Conservation (phyloP, 345 rosid genomes). For the Sisymbrium altissimum region DNA sequence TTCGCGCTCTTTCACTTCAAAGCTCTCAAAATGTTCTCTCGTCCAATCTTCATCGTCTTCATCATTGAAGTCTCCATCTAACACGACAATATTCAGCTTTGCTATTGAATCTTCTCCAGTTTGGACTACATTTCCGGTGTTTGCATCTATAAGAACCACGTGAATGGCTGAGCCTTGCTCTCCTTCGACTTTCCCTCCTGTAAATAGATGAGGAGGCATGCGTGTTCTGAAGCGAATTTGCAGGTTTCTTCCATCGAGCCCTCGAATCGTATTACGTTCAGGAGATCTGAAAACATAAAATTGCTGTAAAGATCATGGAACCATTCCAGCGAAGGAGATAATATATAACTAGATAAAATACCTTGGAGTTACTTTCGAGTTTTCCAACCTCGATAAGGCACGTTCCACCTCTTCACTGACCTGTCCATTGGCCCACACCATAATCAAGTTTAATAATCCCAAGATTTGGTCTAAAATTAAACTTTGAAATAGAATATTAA, state of each 20-base stretch:
- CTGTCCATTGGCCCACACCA: conserved; percentile 37
- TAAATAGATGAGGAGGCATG: conserved; percentile 91
- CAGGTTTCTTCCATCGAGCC: conserved; percentile 52
- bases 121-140: conserved; percentile 58
- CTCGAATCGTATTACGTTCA: conserved; percentile 52
- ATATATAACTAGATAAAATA: conserved; percentile 15
- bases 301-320: background rate
- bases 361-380: conserved; percentile 53
- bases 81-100: conserved; percentile 69
- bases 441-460: background rate
- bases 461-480: conserved; percentile 1
- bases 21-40: conserved; percentile 66
- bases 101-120: conserved; percentile 61
- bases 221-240: conserved; percentile 79
- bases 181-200: conserved; percentile 90
- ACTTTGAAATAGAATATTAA: background rate
- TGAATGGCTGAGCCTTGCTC: conserved; percentile 83
- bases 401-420: conserved; percentile 97
- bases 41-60: conserved; percentile 68
- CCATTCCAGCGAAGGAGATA: background rate
- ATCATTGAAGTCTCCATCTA: conserved; percentile 83
- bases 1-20: conserved; percentile 77
- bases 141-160: conserved; percentile 57
- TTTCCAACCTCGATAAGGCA: conserved; percentile 67
- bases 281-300: conserved; percentile 42